Evolutionary conservation across 306 rosid genomes (phyloP).

Genomic region (Medicago truncatula): MtrunA17r5.0-ANR NC_053048.1:5625001-5625500

Average conservation of each 20-base stretch:
- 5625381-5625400: neutral
- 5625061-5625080: slow-evolving; percentile 43
- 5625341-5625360: neutral
- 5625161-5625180: slow-evolving; percentile 49
- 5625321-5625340: neutral
- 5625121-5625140: slow-evolving; percentile 51
- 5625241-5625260: neutral
- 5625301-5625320: neutral
- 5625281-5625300: neutral
- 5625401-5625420: neutral
- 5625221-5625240: neutral
- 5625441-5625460: too few relatives aligned
- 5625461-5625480: too few relatives aligned
- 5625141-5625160: slow-evolving; percentile 39
- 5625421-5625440: too few relatives aligned
- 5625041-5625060: slow-evolving; percentile 59
- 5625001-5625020: slow-evolving; percentile 3
- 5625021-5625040: slow-evolving; percentile 45
- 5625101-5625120: slow-evolving; percentile 61
- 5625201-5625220: neutral
- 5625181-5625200: slow-evolving; percentile 26
- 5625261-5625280: neutral
- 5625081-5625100: slow-evolving; percentile 37
- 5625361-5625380: neutral
- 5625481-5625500: too few relatives aligned